Conservation (phyloP, 2,329 filamentous ascomycete genomes). For the Magnaporthales sp. region DNA sequence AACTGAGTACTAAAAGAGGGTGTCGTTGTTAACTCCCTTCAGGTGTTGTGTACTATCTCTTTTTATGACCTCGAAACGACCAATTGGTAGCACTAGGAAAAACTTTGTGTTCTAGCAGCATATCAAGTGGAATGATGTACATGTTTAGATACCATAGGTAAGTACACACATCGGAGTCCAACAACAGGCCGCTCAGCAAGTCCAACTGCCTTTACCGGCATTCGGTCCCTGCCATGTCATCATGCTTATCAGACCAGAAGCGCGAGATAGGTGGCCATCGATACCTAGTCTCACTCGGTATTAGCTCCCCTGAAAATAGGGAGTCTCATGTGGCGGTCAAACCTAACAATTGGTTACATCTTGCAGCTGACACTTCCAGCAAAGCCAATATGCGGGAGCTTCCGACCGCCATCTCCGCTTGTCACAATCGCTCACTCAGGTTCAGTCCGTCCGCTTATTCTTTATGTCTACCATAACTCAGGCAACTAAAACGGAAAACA, state of each 20-base stretch:
- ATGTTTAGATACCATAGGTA: no score
- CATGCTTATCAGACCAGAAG: background rate
- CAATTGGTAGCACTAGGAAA: background rate
- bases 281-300: background rate
- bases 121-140: background rate
- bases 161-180: background rate
- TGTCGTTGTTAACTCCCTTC: background rate
- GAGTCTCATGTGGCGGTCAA: background rate
- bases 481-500: background rate
- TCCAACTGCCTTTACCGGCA: background rate
- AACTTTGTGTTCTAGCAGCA: background rate
- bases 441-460: background rate
- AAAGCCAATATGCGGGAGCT: conserved; percentile 15
- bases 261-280: background rate
- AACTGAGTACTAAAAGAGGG: background rate
- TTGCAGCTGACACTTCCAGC: background rate
- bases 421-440: background rate
- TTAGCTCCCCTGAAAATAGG: background rate
- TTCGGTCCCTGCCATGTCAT: background rate
- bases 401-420: conserved; percentile 11
- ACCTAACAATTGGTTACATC: background rate
- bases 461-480: background rate
- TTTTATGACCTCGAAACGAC: background rate
- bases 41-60: background rate
- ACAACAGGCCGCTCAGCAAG: background rate